These are phyloP conservation scores for Blastocystis sp. DNA, from an alignment of 352 stramenopile genomes.

Conservation along the genomic window DNA sequence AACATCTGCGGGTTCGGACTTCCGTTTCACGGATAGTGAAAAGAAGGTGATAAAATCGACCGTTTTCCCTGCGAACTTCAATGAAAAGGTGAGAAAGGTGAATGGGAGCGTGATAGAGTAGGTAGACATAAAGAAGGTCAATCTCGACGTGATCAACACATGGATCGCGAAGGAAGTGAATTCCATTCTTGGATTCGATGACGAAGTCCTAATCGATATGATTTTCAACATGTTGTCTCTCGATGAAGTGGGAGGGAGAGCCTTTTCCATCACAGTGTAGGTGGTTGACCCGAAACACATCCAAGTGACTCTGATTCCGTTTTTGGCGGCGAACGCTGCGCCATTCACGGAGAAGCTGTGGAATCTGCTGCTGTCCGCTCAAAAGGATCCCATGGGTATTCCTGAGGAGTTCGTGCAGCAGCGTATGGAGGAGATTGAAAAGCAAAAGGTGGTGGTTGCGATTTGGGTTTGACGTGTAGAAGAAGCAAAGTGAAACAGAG, in stretches of 20 bases:
- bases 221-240: slow-evolving; percentile 65
- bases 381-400: slow-evolving; percentile 65
- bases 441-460: slow-evolving; percentile 32
- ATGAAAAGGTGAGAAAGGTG: slow-evolving; percentile 13
- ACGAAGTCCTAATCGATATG: slow-evolving; percentile 67
- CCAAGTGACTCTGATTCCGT: slow-evolving; percentile 65
- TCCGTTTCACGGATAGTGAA: slow-evolving; percentile 66
- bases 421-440: slow-evolving; percentile 63
- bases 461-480: not conserved
- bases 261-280: not conserved
- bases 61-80: slow-evolving; percentile 64
- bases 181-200: slow-evolving; percentile 62
- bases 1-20: slow-evolving; percentile 63
- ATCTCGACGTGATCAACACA: slow-evolving; percentile 63
- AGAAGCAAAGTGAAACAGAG: slow-evolving; percentile 11
- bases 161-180: slow-evolving; percentile 69
- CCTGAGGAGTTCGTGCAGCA: slow-evolving; percentile 63
- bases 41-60: slow-evolving; percentile 69
- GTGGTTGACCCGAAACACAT: slow-evolving; percentile 65
- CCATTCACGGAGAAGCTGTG: slow-evolving; percentile 63
- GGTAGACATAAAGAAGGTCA: slow-evolving; percentile 69
- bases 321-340: slow-evolving; percentile 42
- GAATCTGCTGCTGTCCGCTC: slow-evolving; percentile 57
- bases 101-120: not conserved
- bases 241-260: slow-evolving; percentile 10